Conservation (phyloP, 169 alveolate genomes). For the Eimeria maxima region DNA sequence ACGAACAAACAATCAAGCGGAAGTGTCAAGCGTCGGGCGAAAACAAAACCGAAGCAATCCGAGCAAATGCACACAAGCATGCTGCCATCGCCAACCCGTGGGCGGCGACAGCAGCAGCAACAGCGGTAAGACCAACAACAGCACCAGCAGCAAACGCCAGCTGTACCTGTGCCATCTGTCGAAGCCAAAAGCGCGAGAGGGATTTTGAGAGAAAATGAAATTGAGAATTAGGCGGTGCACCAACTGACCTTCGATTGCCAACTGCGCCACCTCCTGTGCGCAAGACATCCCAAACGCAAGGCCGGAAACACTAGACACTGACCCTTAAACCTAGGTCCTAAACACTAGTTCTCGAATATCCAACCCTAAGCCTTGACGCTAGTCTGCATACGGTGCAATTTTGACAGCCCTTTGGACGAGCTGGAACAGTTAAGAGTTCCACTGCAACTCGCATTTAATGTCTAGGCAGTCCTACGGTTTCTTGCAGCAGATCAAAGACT, state of each 20-base stretch:
- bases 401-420: neutral
- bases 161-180: slow-evolving; percentile 76
- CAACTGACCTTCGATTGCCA: slow-evolving; percentile 50
- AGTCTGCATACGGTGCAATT: neutral
- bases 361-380: neutral
- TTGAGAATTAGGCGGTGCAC: slow-evolving; percentile 39
- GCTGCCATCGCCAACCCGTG: neutral
- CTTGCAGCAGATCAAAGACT: slow-evolving; percentile 59
- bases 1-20: neutral
- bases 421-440: neutral
- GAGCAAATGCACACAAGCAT: neutral
- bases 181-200: slow-evolving; percentile 70
- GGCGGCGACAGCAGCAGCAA: slow-evolving; percentile 3
- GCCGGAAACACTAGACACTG: no score
- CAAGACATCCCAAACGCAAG: neutral
- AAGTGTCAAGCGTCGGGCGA: neutral
- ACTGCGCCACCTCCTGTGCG: slow-evolving; percentile 45
- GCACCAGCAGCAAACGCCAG: neutral
- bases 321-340: neutral
- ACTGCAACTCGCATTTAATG: neutral
- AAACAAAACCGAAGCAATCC: neutral
- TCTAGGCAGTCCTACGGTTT: slow-evolving; percentile 1
- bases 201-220: slow-evolving; percentile 43
- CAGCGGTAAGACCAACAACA: neutral
- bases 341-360: neutral